phyloP scores from a whole-genome alignment of 1,284 basidiomycete genomes.

The Sanguinoderma infundibulare region DNA sequence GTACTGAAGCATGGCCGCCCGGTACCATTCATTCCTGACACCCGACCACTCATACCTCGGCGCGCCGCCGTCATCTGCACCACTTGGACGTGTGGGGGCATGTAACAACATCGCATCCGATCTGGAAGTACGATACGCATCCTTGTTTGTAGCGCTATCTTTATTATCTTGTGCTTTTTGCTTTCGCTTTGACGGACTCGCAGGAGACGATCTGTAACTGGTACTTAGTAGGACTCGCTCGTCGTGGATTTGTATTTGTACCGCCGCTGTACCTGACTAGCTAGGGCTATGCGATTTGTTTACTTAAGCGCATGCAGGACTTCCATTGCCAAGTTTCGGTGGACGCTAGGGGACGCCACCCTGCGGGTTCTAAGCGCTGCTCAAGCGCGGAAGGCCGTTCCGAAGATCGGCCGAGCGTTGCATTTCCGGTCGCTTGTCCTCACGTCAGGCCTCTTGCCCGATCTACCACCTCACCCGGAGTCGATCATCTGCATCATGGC shows the following conservation, averaged over 20 bases:
- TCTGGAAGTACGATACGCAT: not conserved
- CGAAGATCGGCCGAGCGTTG: not conserved
- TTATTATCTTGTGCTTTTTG: constrained; percentile 5
- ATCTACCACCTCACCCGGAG: too few species aligned
- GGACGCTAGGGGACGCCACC: not conserved
- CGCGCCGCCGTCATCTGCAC: not conserved
- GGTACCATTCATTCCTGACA: not conserved
- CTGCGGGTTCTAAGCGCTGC: not conserved
- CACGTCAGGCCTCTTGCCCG: not conserved
- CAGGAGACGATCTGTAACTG: not conserved
- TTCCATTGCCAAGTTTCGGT: too few species aligned
- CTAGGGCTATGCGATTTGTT: not conserved
- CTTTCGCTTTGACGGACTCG: not conserved
- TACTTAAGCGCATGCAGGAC: too few species aligned
- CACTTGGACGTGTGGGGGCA: too few species aligned
- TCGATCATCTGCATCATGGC: not conserved
- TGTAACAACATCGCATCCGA: not conserved
- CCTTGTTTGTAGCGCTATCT: constrained; percentile 18
- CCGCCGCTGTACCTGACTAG: not conserved
- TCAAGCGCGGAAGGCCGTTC: not conserved
- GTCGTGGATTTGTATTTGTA: not conserved
- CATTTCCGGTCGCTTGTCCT: not conserved
- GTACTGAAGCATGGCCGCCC: constrained; percentile 26
- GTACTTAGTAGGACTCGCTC: too few species aligned
- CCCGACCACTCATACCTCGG: too few species aligned